Base-by-base conservation (phyloP, 2,329 filamentous ascomycete species). In the Grosmannia penicillata region DNA sequence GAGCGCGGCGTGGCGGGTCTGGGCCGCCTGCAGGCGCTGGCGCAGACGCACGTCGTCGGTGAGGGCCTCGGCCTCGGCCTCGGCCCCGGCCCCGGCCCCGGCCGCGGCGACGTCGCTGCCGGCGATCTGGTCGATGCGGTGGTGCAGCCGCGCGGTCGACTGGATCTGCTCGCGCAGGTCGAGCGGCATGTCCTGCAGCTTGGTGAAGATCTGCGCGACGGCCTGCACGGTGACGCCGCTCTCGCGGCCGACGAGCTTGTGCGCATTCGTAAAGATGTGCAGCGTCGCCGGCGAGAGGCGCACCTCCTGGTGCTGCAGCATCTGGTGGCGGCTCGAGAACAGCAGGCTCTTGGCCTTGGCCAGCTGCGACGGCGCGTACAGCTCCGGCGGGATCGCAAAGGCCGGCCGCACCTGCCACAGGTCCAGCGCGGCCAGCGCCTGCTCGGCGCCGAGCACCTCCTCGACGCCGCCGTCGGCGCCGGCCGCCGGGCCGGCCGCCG, bases 201-300 rank as follows among this genome's bases (percentile, higher is more conserved):
- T 69, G 21, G 76, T 66, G 58, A 86, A 87, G 6, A 87, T 62
- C 48, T 85, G 79, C 2, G 80, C 72, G 1, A 78, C 81, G 1
- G 78, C 81, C 31, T 71, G 61, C 14, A 80, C 79, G 10, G 87
- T 65, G 10, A 65, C 66, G 47, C 79, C 66, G 0, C 79, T 84
- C 55, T 87, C 80, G 9, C 70, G 68, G 44, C 75, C 75, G 6
- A 87, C 63, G 6, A 82, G 62, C 51, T 79, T 75, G 54, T 89
- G 82, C 0, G 75, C 75, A 42, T 82, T 75, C 22, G 78, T 81
- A 47, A 89, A 71, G 27, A 84, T 65, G 45, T 77, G 70, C 15
- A 87, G 64, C 2, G 79, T 82, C 18, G 79, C 71, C 11, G 79
- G 74, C 18, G 77, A 82, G 18, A 86, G 67, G 42, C 73, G 69